Percentiles rank a stretch among this genome's conserved stretches.
Evolutionary conservation across 2,329 filamentous ascomycete species (phyloP).

Genomic region (Elsinoe ampelina): DNA sequence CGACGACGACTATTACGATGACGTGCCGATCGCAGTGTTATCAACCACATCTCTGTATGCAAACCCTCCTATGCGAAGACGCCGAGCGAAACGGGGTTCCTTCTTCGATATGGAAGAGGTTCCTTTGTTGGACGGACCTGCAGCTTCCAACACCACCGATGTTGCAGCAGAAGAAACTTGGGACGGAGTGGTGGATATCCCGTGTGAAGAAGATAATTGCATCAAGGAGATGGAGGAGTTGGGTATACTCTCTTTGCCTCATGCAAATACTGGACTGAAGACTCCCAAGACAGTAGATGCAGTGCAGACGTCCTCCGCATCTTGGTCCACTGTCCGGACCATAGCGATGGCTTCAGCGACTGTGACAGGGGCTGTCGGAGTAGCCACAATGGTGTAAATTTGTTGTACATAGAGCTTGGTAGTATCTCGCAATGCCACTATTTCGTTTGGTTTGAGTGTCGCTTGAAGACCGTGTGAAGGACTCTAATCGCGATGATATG

Average conservation of each 20-base stretch:
- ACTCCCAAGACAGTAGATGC: neutral
- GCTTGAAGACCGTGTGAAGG: neutral
- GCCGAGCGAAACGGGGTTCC: neutral
- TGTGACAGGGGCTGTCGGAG: neutral
- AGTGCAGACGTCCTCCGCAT: neutral
- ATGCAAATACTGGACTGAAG: neutral
- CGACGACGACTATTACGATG: neutral
- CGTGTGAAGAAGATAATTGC: neutral
- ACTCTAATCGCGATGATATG: neutral
- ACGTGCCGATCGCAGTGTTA: neutral
- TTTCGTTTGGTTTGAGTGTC: neutral
- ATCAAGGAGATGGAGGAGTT: neutral
- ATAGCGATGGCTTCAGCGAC: neutral
- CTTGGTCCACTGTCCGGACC: neutral
- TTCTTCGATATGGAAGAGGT: neutral
- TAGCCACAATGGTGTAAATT: neutral
- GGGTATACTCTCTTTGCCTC: neutral
- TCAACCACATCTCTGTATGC: neutral
- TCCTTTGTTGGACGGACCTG: neutral
- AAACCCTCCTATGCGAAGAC: neutral
- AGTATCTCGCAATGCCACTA: neutral
- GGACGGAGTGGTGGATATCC: neutral
- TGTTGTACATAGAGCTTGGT: neutral
- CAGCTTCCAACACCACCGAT: neutral
- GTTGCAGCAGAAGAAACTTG: neutral